These are phyloP conservation scores for Phytophthora boehmeriae DNA, from an alignment of 352 stramenopile genomes.

Conservation along the genomic window DNA sequence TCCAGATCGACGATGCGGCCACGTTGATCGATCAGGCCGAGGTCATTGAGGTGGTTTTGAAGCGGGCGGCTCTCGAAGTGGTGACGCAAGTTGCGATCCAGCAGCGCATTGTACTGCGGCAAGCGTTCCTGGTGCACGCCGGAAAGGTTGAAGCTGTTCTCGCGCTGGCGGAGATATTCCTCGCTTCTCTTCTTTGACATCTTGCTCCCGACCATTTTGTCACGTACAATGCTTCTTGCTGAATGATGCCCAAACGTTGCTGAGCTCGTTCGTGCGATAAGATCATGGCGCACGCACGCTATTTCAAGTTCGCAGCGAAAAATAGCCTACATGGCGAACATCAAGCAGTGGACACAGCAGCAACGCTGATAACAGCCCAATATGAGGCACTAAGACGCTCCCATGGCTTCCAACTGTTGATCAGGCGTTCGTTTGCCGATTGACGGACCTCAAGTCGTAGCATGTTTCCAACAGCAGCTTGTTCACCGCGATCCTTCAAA, in stretches of 20 bases:
- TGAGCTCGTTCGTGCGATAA: slow-evolving; percentile 15
- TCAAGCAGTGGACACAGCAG: slow-evolving; percentile 1
- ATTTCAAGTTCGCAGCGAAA: slow-evolving; percentile 23
- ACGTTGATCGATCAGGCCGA: slow-evolving; percentile 86
- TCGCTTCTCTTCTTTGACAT: slow-evolving; percentile 47
- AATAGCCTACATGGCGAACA: too few relatives aligned
- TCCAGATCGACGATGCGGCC: slow-evolving; percentile 91
- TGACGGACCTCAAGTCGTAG: slow-evolving; percentile 46
- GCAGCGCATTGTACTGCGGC: slow-evolving; percentile 87
- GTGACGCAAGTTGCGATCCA: slow-evolving; percentile 89
- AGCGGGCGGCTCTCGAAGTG: slow-evolving; percentile 86
- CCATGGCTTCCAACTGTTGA: slow-evolving; percentile 70
- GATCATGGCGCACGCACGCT: slow-evolving; percentile 17
- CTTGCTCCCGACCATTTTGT: slow-evolving; percentile 20
- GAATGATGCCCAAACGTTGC: slow-evolving; percentile 12
- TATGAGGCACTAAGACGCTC: slow-evolving; percentile 59
- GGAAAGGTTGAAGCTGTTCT: slow-evolving; percentile 64
- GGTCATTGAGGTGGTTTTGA: slow-evolving; percentile 79
- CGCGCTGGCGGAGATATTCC: slow-evolving; percentile 52
- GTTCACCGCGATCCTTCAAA: neutral
- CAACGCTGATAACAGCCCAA: slow-evolving; percentile 30
- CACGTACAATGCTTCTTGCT: slow-evolving; percentile 3
- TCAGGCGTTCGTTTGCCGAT: slow-evolving; percentile 50
- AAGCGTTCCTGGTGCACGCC: slow-evolving; percentile 74
- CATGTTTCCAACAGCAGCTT: slow-evolving; percentile 1